Percentiles rank a stretch among this genome's conserved stretches.
Evolutionary conservation across 352 stramenopile genomes (phyloP).

Genomic region (Globisporangium sylvaticum): DNA sequence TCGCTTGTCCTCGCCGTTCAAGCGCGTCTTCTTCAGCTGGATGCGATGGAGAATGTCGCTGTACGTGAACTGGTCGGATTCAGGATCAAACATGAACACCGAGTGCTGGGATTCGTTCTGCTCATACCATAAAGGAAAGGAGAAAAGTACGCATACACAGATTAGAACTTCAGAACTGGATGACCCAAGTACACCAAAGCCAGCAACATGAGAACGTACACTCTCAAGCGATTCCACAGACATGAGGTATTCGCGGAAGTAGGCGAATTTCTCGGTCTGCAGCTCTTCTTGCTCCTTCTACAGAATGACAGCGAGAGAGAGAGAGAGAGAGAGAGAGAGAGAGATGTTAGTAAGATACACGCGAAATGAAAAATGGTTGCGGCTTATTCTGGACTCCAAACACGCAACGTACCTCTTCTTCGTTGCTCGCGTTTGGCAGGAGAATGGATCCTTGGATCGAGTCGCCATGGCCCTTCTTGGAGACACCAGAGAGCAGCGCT

Average conservation of each 20-base stretch:
- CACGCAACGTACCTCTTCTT: constrained; percentile 41
- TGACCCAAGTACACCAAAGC: not conserved
- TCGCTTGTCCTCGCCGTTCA: constrained; percentile 73
- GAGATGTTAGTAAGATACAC: not conserved
- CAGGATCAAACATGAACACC: constrained; percentile 75
- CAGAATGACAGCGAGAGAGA: not conserved
- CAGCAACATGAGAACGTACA: constrained; percentile 32
- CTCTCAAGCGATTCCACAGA: constrained; percentile 62
- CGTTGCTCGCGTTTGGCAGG: constrained; percentile 46
- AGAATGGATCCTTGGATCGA: constrained; percentile 75
- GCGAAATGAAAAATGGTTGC: constrained; percentile 4
- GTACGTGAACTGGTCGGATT: constrained; percentile 78
- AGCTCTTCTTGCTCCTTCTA: constrained; percentile 45
- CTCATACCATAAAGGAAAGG: constrained; percentile 1
- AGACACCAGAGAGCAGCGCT: constrained; percentile 68
- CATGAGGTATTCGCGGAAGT: constrained; percentile 80
- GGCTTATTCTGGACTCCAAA: not conserved
- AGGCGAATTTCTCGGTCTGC: constrained; percentile 70
- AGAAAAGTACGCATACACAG: not conserved
- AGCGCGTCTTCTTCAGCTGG: constrained; percentile 80
- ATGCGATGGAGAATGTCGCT: constrained; percentile 70
- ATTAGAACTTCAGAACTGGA: not conserved
- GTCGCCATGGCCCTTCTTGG: constrained; percentile 63
- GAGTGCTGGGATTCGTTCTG: constrained; percentile 64
- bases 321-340: not conserved